These are phyloP conservation scores for Alternaria tenuissima DNA, from an alignment of 2,329 filamentous ascomycete species.

Conservation along the genomic window DNA sequence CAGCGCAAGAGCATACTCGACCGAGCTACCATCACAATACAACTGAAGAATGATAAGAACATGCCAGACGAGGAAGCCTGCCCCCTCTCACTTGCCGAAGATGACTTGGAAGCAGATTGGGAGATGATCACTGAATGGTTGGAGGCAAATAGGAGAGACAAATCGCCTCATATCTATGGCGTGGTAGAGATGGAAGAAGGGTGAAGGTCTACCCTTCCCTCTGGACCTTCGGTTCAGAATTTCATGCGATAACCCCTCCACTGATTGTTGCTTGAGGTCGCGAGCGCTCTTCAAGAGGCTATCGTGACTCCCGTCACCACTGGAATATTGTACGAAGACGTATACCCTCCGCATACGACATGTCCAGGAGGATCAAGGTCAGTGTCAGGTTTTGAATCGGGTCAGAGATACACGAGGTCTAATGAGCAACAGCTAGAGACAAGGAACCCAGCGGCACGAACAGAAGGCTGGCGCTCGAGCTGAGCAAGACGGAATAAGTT, in stretches of 20 bases:
- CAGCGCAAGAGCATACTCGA: background rate
- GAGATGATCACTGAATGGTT: background rate
- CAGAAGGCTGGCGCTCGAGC: background rate
- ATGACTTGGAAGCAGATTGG: background rate
- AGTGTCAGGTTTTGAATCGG: background rate
- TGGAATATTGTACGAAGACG: background rate
- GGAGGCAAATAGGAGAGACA: background rate
- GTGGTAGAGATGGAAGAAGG: background rate
- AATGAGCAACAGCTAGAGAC: background rate
- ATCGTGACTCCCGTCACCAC: background rate
- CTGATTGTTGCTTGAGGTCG: background rate
- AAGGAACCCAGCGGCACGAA: background rate
- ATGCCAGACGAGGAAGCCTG: background rate
- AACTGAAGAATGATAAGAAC: background rate
- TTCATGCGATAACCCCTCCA: background rate
- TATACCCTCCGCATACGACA: background rate
- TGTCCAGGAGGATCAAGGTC: background rate
- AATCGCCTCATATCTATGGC: background rate
- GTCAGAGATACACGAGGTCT: background rate
- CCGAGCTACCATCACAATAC: background rate
- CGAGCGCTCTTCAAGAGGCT: background rate
- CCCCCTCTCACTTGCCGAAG: background rate
- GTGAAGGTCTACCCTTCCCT: background rate
- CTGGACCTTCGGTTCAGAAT: background rate
- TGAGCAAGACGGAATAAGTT: background rate